Base-by-base conservation (phyloP, 148 eudicot genomes). In the Chenopodium formosanum region DNA sequence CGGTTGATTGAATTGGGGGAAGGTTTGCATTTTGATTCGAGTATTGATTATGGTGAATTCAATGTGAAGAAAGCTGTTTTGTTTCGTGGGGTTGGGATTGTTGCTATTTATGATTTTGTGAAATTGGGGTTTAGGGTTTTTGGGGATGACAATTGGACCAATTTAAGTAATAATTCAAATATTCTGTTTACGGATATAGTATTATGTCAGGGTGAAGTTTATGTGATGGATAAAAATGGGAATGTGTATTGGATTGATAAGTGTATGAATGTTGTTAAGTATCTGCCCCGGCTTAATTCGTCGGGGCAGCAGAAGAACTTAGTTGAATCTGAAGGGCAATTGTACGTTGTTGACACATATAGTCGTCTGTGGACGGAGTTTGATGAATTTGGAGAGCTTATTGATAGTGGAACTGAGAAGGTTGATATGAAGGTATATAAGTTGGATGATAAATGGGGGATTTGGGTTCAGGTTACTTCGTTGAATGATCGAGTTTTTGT, bases 391-490 rank as follows among this genome's bases (percentile, higher is more conserved):
- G 62, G 16, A 4, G 53, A 8, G 11, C 6, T 62, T 3, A 0
- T 62, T 60, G n/a, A 20, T 60, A 4, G 65, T 60, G 22, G 3
- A 17, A 1, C 3, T 11, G 16, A 12, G 1, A 74, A 47, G 73
- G 65, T 29, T 7, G 78, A 47, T 22, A 48, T 81, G 83, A 63
- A 34, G 6, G 71, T 81, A n/a, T 81, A 62, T 64, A 81, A 56
- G 11, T 47, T 81, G 71, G 83, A 81, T 74, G 64, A 81, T 4
- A 63, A 73, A 46, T 81, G 83, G 78, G 83, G 83, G 62, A 80
- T 56, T 46, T 81, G 83, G 83, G 73, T 81, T 74, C 44, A 81
- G 32, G 78, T 81, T 12, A 48, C 13, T 0, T 81, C 78, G 29
- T 73, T 81, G 78, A 60, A 47, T 17, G 83, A 74, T 74, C 63